phyloP scores from a whole-genome alignment of 169 alveolate genomes.

The Babesia divergens region DNA sequence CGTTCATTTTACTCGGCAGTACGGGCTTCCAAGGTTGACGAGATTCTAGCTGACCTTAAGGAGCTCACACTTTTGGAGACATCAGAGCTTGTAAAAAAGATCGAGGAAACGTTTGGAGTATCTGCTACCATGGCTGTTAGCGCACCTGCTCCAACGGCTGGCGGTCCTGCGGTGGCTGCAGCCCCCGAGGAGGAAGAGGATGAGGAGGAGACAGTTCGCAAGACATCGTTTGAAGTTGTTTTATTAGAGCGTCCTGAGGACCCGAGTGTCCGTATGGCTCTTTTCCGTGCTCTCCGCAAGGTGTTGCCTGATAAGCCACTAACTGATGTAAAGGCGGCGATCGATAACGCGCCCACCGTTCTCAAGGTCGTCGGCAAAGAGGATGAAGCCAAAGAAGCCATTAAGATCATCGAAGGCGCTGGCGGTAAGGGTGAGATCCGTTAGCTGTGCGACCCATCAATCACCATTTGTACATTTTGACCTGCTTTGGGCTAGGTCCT shows the following conservation, averaged over 20 bases:
- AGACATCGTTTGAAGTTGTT: constrained; percentile 68
- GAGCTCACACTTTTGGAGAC: constrained; percentile 72
- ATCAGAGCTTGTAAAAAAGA: constrained; percentile 74
- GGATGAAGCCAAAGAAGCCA: constrained; percentile 64
- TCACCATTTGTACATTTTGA: too few relatives aligned
- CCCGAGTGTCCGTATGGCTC: constrained; percentile 49
- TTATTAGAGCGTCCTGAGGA: constrained; percentile 57
- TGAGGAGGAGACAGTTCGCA: constrained; percentile 42
- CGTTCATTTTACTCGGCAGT: not conserved
- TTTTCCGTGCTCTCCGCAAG: constrained; percentile 63
- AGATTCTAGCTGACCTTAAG: constrained; percentile 68
- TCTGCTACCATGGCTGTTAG: constrained; percentile 58
- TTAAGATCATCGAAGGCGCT: constrained; percentile 32
- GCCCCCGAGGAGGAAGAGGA: constrained; percentile 67
- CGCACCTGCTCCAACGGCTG: constrained; percentile 35
- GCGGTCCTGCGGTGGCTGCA: constrained; percentile 34
- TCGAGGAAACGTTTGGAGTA: constrained; percentile 74
- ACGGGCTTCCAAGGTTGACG: constrained; percentile 63
- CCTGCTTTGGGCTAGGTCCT: too few relatives aligned
- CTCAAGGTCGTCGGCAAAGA: constrained; percentile 50
- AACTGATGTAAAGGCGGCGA: constrained; percentile 68
- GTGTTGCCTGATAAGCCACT: constrained; percentile 60
- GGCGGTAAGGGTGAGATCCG: constrained; percentile 26
- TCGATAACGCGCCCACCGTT: constrained; percentile 71
- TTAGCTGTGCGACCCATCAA: not conserved